Conservation (phyloP, 1,284 basidiomycete genomes). For the Coniophora puteana region DNA sequence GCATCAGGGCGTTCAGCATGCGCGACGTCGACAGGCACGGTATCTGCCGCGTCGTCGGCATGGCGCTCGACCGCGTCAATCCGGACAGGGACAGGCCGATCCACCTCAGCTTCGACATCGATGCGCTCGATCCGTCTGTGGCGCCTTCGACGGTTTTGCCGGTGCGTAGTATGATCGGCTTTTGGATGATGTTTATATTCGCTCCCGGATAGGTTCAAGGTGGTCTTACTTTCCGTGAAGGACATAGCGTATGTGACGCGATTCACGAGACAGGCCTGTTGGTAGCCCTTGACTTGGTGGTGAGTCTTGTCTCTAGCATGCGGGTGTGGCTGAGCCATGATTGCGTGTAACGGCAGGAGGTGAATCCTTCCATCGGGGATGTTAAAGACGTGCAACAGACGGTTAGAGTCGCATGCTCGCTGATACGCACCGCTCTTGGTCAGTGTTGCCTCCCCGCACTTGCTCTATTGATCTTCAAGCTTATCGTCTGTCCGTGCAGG, state of each 20-base stretch:
- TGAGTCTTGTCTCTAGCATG: slow-evolving; percentile 36
- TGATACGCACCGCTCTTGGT: slow-evolving; percentile 91
- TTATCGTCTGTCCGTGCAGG: too few species aligned
- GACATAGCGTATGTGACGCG: slow-evolving; percentile 95
- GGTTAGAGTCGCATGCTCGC: slow-evolving; percentile 90
- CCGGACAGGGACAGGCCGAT: slow-evolving; percentile 81
- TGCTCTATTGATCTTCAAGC: too few species aligned
- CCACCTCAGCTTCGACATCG: slow-evolving; percentile 96
- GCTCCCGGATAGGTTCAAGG: too few species aligned
- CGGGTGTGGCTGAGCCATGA: not conserved
- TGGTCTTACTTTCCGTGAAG: slow-evolving; percentile 95
- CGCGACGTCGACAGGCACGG: slow-evolving; percentile 97
- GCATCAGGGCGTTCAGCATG: slow-evolving; percentile 96
- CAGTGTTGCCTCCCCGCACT: too few species aligned
- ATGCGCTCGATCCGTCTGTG: slow-evolving; percentile 90
- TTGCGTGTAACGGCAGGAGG: slow-evolving; percentile 65
- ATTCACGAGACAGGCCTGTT: slow-evolving; percentile 92
- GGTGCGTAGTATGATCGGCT: too few species aligned
- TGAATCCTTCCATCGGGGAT: slow-evolving; percentile 89
- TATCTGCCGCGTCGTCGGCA: slow-evolving; percentile 92
- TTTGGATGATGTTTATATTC: too few species aligned
- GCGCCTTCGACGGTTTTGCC: slow-evolving; percentile 96
- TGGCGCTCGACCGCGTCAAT: slow-evolving; percentile 94
- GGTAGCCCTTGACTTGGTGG: slow-evolving; percentile 91
- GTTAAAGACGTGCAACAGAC: slow-evolving; percentile 78